A percentile compares a stretch with the other conserved stretches of the same genome.
phyloP scores from a whole-genome alignment of 257 asterid species.

The Gentiana dahurica region DNA sequence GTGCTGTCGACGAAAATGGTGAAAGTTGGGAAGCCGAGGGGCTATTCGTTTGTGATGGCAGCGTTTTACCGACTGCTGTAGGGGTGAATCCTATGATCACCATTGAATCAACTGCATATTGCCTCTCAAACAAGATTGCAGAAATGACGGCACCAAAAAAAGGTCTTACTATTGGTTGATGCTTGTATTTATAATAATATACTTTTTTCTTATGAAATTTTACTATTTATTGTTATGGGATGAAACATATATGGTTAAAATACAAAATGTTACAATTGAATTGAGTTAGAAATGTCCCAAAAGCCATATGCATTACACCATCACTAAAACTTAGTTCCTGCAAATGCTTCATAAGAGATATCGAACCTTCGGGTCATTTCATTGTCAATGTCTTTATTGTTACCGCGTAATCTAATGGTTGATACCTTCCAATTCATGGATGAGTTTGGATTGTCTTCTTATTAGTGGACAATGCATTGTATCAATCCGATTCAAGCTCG shows the following conservation, averaged over 20 bases:
- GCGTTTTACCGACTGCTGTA: conserved; percentile 68
- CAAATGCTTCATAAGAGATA: too few species aligned
- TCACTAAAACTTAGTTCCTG: too few species aligned
- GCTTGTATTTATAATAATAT: too few species aligned
- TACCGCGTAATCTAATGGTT: neutral
- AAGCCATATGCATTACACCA: too few species aligned
- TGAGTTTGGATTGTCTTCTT: conserved; percentile 8
- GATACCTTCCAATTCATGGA: neutral
- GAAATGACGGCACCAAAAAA: conserved; percentile 11
- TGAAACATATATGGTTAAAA: too few species aligned
- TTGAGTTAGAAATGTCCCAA: too few species aligned
- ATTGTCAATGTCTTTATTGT: neutral
- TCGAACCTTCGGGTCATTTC: conserved; percentile 6
- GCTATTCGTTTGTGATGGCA: conserved; percentile 70
- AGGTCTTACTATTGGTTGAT: too few species aligned
- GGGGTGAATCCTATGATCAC: conserved; percentile 98
- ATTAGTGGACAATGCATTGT: conserved; percentile 8
- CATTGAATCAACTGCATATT: conserved; percentile 53
- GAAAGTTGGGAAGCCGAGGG: conserved; percentile 93
- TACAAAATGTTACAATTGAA: too few species aligned
- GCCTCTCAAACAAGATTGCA: conserved; percentile 50
- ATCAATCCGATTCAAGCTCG: conserved; percentile 60
- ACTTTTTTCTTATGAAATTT: too few species aligned
- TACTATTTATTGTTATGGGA: too few species aligned
- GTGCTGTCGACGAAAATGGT: conserved; percentile 77